These are phyloP conservation scores for Agaricus subrufescens DNA, from an alignment of 768 basidiomycete species.

Conservation along the genomic window DNA sequence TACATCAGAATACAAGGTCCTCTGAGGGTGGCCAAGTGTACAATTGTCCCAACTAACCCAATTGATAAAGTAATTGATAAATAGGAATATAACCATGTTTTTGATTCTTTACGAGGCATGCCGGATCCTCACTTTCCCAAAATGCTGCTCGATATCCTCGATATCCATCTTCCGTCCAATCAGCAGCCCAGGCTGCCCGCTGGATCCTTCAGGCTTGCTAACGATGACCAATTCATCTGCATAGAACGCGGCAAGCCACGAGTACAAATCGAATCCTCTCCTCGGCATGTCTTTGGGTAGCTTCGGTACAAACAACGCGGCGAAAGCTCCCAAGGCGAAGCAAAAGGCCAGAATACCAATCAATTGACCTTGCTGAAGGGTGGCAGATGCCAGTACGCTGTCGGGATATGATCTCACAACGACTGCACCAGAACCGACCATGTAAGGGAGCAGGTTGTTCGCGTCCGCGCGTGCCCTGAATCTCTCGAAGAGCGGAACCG, in stretches of 20 bases:
- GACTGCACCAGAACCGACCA: too few species aligned
- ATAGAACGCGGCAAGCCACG: slow-evolving; percentile 22
- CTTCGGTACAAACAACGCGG: slow-evolving; percentile 22
- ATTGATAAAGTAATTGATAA: background rate
- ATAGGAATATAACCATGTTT: too few species aligned
- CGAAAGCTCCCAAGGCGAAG: slow-evolving; percentile 25
- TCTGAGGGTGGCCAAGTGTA: too few species aligned
- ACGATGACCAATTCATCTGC: slow-evolving; percentile 14
- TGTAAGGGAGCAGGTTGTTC: too few species aligned
- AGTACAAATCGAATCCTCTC: slow-evolving; percentile 23
- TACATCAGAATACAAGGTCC: too few species aligned
- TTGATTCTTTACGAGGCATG: background rate
- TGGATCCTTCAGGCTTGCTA: background rate
- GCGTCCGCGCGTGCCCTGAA: too few species aligned
- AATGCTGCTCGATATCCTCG: slow-evolving; percentile 2
- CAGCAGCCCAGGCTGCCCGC: background rate
- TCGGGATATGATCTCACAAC: too few species aligned
- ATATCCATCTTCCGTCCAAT: slow-evolving; percentile 9
- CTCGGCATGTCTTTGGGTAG: slow-evolving; percentile 18
- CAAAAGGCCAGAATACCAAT: slow-evolving; percentile 19
- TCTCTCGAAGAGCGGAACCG: too few species aligned
- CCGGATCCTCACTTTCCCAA: slow-evolving; percentile 6
- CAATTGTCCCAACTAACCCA: background rate
- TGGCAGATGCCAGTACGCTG: too few species aligned
- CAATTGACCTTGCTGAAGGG: slow-evolving; percentile 19